Conservation (phyloP, 2,329 filamentous ascomycete genomes). For the Pestalotiopsis sp. region DNA sequence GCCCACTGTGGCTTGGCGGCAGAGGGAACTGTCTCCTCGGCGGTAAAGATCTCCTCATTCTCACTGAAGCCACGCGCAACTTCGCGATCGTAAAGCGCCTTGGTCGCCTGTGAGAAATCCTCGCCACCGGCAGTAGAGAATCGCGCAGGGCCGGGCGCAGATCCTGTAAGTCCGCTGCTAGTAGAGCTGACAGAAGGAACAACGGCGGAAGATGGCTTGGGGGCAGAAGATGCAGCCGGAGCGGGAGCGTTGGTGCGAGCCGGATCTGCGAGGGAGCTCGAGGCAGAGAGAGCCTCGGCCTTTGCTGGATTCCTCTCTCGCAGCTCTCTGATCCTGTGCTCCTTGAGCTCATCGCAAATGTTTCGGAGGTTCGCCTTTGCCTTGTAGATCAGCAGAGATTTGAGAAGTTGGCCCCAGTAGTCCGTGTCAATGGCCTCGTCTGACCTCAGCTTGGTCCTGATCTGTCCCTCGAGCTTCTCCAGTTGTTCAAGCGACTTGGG, state of each 20-base stretch:
- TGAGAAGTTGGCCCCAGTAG: constrained; percentile 94
- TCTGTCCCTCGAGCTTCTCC: constrained; percentile 84
- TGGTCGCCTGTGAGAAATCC: constrained; percentile 85
- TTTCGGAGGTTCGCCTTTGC: constrained; percentile 81
- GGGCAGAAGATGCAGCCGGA: constrained; percentile 22
- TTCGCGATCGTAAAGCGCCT: constrained; percentile 88
- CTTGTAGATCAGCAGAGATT: constrained; percentile 86
- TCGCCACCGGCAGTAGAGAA: constrained; percentile 73
- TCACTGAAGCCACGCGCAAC: constrained; percentile 89
- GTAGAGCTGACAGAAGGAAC: constrained; percentile 25
- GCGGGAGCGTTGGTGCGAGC: constrained; percentile 22
- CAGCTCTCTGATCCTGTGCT: constrained; percentile 68
- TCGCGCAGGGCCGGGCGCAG: constrained; percentile 60
- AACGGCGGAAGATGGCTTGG: constrained; percentile 20
- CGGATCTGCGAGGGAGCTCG: constrained; percentile 38
- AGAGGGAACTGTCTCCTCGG: constrained; percentile 77
- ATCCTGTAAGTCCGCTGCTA: constrained; percentile 30
- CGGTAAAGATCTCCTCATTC: constrained; percentile 93
- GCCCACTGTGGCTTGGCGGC: constrained; percentile 74
- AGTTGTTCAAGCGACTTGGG: constrained; percentile 88
- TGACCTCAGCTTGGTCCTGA: constrained; percentile 81
- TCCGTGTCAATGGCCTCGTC: constrained; percentile 94
- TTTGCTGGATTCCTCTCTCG: constrained; percentile 69
- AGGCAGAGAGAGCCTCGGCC: constrained; percentile 48
- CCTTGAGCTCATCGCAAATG: constrained; percentile 76